These are phyloP conservation scores for Rhytidiadelphus loreus DNA, from an alignment of 225 moss, liverwort and hornwort genomes.

Conservation along the genomic window DNA sequence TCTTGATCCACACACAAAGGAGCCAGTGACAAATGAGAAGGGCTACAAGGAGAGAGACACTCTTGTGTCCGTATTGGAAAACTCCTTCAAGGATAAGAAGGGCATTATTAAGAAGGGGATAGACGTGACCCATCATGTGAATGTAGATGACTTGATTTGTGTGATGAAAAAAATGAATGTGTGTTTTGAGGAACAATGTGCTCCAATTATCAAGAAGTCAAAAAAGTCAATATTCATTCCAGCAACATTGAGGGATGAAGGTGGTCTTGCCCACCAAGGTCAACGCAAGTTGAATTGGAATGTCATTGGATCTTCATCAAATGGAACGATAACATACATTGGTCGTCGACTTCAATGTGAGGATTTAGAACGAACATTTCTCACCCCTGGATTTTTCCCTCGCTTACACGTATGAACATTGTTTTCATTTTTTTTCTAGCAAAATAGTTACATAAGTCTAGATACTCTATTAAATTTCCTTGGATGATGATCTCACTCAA, in stretches of 20 bases:
- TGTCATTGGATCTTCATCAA: background rate
- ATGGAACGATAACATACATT: rapidly evolving
- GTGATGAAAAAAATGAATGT: background rate
- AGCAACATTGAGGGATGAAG: background rate
- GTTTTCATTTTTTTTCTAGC: rapidly evolving
- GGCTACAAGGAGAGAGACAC: background rate
- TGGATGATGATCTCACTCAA: background rate
- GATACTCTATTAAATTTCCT: rapidly evolving
- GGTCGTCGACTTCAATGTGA: background rate
- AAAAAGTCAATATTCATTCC: background rate
- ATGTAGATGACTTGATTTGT: background rate
- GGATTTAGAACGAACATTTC: background rate
- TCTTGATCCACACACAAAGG: background rate
- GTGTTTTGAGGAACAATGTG: background rate
- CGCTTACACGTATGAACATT: background rate
- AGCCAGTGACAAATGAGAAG: background rate
- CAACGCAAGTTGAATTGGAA: background rate
- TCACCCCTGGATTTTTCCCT: background rate
- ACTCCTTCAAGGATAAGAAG: background rate
- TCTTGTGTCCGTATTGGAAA: background rate
- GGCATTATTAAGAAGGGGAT: rapidly evolving
- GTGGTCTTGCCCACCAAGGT: background rate
- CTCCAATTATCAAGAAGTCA: rapidly evolving
- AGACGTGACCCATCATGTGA: rapidly evolving
- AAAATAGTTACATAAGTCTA: background rate